phyloP scores from a whole-genome alignment of 2,329 filamentous ascomycete genomes.

The Fusarium annulatum region DNA sequence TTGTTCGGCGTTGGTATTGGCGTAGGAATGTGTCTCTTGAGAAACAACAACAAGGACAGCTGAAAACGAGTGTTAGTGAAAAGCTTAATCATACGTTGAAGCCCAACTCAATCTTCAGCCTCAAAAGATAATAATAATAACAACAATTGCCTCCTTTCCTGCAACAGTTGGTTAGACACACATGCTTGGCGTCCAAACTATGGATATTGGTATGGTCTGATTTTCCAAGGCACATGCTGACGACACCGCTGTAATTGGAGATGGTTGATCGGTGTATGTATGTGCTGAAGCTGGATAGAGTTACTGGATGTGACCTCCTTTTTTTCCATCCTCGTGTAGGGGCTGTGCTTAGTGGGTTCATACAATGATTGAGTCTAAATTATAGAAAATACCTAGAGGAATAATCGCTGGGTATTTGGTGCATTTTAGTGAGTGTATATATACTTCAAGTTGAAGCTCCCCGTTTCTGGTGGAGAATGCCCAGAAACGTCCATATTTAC shows the following conservation, averaged over 20 bases:
- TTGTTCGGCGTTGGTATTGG: background rate
- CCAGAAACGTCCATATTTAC: conserved; percentile 15
- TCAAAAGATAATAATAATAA: background rate
- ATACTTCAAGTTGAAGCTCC: conserved; percentile 11
- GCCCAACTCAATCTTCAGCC: conserved; percentile 22
- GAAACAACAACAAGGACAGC: background rate
- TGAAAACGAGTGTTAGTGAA: background rate
- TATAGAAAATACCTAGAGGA: background rate
- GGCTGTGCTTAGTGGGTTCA: conserved; percentile 6
- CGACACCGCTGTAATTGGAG: conserved; percentile 29
- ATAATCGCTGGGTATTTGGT: background rate
- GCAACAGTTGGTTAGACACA: conserved; percentile 27
- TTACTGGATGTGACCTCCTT: background rate
- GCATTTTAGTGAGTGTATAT: background rate
- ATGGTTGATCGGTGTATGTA: background rate
- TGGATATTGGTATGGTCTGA: conserved; percentile 43
- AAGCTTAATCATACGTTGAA: conserved; percentile 12
- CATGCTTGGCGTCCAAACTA: conserved; percentile 41
- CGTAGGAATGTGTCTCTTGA: background rate
- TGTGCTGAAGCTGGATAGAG: background rate
- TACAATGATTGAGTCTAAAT: background rate
- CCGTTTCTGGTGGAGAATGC: conserved; percentile 35
- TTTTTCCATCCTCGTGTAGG: background rate
- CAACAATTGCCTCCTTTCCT: background rate
- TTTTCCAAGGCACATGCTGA: conserved; percentile 39